phyloP scores from a whole-genome alignment of 2,329 filamentous ascomycete species.

The Aspergillus caelatus region DNA sequence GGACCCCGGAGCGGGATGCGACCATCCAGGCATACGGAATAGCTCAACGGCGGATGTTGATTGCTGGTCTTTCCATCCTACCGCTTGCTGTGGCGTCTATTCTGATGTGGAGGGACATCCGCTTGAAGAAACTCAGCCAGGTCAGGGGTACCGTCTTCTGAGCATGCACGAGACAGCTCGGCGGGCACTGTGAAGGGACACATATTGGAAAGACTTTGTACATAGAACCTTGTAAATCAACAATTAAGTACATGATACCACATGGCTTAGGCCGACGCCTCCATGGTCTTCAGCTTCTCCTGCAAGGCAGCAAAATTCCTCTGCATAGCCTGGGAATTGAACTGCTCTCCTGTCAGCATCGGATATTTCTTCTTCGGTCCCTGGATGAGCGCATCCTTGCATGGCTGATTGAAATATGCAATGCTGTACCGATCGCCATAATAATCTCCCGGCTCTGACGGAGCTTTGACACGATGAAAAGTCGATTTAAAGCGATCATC shows the following conservation, averaged over 20 bases:
- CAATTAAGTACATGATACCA: not conserved
- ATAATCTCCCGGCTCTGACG: slow-evolving; percentile 56
- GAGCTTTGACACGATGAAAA: slow-evolving; percentile 66
- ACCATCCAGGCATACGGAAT: slow-evolving; percentile 53
- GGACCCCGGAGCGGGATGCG: slow-evolving; percentile 45
- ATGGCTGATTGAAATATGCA: slow-evolving; percentile 68
- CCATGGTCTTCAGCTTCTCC: slow-evolving; percentile 45
- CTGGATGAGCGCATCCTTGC: slow-evolving; percentile 60
- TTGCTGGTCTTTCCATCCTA: slow-evolving; percentile 29
- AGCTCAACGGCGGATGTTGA: slow-evolving; percentile 49
- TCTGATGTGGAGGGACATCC: slow-evolving; percentile 11
- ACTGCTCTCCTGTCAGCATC: slow-evolving; percentile 62
- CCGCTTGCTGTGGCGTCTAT: slow-evolving; percentile 7
- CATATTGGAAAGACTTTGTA: not conserved
- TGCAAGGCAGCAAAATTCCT: slow-evolving; percentile 58
- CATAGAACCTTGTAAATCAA: not conserved
- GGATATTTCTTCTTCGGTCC: slow-evolving; percentile 66
- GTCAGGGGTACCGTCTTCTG: slow-evolving; percentile 15
- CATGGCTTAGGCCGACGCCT: slow-evolving; percentile 8
- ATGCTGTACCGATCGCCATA: slow-evolving; percentile 66
- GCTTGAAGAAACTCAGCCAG: slow-evolving; percentile 10
- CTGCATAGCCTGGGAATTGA: slow-evolving; percentile 60
- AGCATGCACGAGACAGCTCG: not conserved
- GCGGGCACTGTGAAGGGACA: not conserved
- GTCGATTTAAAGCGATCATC: slow-evolving; percentile 70